Evolutionary conservation across 2,329 filamentous ascomycete species (phyloP), one percentile per base, ranked within the genome.

Genomic region (Diaporthe sp.): DNA sequence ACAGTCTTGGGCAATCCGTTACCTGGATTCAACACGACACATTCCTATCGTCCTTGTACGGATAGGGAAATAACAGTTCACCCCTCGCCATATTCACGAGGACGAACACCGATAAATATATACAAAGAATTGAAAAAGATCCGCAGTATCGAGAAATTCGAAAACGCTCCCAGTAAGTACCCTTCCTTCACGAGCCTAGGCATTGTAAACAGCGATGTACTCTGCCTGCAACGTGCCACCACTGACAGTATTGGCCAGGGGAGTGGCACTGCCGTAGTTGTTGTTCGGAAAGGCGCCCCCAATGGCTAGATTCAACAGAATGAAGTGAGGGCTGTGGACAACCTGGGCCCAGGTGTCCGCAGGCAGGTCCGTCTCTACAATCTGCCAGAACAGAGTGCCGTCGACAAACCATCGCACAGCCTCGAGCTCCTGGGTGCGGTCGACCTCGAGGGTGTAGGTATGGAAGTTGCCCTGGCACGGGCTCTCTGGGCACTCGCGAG

Each of bases 391-490:
- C 1, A 68, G 46, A 39, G 10, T 68, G n/a, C 65, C 65, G 34
- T 68, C 65, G 65, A 68, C 65, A 9, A 68, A 68, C 65, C 65
- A 68, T n/a, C 65, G 25, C 1, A 68, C 46, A 9, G 65, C 65
- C 65, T 68, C 65, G 49, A 68, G 65, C 65, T 68, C 65, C 46
- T 68, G 65, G 31, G 65, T 12, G 8, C 65, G 65, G 31, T 68
- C 65, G 22, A 68, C 65, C 65, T 68, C 65, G 22, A 68, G 46
- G 46, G 65, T 68, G 65, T 68, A 68, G 31, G 65, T 68, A n/a
- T 68, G 65, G 65, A 68, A 68, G 34, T 68, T 68, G 34, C 65
- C 65, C 46, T 68, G 65, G 31, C 65, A 68, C 6, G 65, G 65
- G 46, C 65, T 68, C 3, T 46, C 65, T 2, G 65, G 65, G 31